These are phyloP conservation scores for Trametes maxima DNA, from an alignment of 768 basidiomycete genomes.

Conservation along the genomic window DNA sequence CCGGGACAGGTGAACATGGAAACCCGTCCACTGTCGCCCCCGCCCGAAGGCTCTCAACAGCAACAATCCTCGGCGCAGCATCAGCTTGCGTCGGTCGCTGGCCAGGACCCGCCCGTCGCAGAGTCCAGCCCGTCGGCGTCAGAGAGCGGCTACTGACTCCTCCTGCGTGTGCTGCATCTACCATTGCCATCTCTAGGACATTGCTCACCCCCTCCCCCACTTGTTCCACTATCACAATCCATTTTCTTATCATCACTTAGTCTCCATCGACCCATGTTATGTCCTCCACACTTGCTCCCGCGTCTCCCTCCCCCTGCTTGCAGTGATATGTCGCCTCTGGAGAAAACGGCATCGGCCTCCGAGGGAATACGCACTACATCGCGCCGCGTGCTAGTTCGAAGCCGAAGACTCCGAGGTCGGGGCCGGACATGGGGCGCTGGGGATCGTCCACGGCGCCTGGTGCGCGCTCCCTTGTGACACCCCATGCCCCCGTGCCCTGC, in stretches of 20 bases:
- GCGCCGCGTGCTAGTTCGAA: constrained; percentile 5
- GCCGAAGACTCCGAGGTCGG: constrained; percentile 31
- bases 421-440: constrained; percentile 32
- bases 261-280: constrained; percentile 29
- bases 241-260: constrained; percentile 26
- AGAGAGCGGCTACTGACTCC: constrained; percentile 36
- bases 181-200: constrained; percentile 23
- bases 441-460: constrained; percentile 39
- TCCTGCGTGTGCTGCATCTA: constrained; percentile 2
- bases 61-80: constrained; percentile 25
- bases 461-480: constrained; percentile 30
- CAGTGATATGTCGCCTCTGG: constrained; percentile 18
- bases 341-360: constrained; percentile 12
- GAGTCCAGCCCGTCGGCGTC: constrained; percentile 51
- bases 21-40: constrained; percentile 61
- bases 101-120: constrained; percentile 64
- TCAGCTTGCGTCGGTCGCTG: constrained; percentile 57
- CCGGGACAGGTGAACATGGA: constrained; percentile 49
- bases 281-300: constrained; percentile 30
- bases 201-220: constrained; percentile 19
- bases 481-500: constrained; percentile 14
- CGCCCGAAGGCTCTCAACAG: constrained; percentile 52
- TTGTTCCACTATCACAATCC: constrained; percentile 23
- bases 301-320: constrained; percentile 40
- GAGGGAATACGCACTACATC: constrained; percentile 5